Evolutionary conservation across 176 grass and related monocot genomes (phyloP), one percentile per base, ranked within the genome.

Genomic region (Guadua angustifolia): DNA sequence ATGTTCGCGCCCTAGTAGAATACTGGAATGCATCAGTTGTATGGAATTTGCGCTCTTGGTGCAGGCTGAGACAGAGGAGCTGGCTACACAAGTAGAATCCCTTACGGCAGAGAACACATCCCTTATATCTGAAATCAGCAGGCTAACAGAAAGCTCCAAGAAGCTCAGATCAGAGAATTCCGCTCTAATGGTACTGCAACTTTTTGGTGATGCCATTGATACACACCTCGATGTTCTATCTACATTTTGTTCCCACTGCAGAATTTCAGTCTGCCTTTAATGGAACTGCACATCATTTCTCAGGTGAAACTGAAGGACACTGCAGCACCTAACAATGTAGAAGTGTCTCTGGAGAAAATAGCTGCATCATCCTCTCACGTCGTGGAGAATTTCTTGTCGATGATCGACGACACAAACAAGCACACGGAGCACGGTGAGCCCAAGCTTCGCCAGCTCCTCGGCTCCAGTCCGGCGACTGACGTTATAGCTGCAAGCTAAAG

Each of bases 161-260:
- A 93, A 93, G 66, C 89, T 98, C 66, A 95, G 86, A 90, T 58
- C 79, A 50, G 96, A 98, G 75, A 98, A 95, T 80, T 91, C 91
- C 0, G 49, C 87, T 80, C 85, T 98, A 26, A 81, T 88, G 96
- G 96, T 98, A 95, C 49, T 29, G 12, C 19, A 72, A 29, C 1
- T 73, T 84, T 40, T 77, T 8, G 2, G 4, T 22, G 43, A 24
- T 9, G 5, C 65, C 32, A n/a, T 71, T 40, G 18, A 15, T 35
- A 44, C 17, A 32, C 26, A 32, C 14, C 38, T 19, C 4, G n/a
- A 84, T 52, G 22, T 63, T 29, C 29, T 29, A 29, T 70, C 19
- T 33, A 69, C 75, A 57, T 21, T 59, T 35, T 4, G 19, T 46
- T 25, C 73, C 3, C 19, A 2, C 9, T 9, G 2, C 9, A 13